phyloP scores from a whole-genome alignment of 2,329 filamentous ascomycete species.

The Pezicula rhizophila region DNA sequence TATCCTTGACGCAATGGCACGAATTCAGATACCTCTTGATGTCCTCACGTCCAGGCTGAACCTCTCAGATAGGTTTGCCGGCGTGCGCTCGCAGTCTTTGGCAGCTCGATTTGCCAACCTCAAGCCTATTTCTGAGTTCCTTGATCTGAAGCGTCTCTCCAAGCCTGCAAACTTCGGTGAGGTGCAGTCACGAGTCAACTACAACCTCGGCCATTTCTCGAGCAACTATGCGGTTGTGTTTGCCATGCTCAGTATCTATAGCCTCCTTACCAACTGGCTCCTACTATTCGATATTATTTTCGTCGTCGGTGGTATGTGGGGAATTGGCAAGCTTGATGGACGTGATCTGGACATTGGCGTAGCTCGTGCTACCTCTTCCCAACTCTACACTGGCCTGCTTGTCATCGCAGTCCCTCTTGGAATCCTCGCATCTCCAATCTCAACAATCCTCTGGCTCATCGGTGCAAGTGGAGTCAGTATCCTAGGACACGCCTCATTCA shows the following conservation, averaged over 20 bases:
- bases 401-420: constrained; percentile 78
- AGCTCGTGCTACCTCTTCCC: constrained; percentile 77
- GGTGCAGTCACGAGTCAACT: constrained; percentile 87
- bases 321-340: constrained; percentile 85
- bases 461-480: constrained; percentile 92
- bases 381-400: constrained; percentile 87
- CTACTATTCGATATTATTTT: constrained; percentile 91
- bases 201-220: constrained; percentile 94
- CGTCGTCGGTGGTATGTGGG: constrained; percentile 78
- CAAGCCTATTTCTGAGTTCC: constrained; percentile 84
- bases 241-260: constrained; percentile 92
- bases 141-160: constrained; percentile 90
- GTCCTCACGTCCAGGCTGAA: constrained; percentile 87
- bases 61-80: constrained; percentile 76
- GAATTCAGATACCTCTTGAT: constrained; percentile 90
- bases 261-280: constrained; percentile 77
- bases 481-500: constrained; percentile 85
- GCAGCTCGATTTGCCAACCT: constrained; percentile 85
- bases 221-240: constrained; percentile 97
- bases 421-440: constrained; percentile 77
- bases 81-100: constrained; percentile 73
- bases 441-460: constrained; percentile 88
- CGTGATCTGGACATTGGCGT: constrained; percentile 81
- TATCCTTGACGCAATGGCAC: constrained; percentile 54
- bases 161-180: constrained; percentile 90